These are phyloP conservation scores for Linum lewisii DNA, from an alignment of 345 rosid genomes.

Conservation along the genomic window DNA sequence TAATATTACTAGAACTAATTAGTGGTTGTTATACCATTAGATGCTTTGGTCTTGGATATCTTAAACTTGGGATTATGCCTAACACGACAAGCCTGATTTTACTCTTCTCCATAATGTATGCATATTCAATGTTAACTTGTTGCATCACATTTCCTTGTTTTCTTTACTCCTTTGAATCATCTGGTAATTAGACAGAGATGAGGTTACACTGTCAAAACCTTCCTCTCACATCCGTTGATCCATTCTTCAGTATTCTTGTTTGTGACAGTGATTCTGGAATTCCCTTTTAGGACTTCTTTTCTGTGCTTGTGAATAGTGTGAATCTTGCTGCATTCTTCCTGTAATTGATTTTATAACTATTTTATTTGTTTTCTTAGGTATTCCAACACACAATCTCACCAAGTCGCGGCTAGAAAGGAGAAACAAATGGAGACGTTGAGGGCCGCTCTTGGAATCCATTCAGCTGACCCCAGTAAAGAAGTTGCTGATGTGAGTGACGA, in stretches of 20 bases:
- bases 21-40: too few species aligned
- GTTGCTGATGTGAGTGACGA: conserved; percentile 30
- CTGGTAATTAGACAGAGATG: too few species aligned
- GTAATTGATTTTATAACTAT: not conserved
- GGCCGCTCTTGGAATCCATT: conserved; percentile 66
- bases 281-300: not conserved
- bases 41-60: too few species aligned
- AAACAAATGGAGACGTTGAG: conserved; percentile 81
- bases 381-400: conserved; percentile 78
- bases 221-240: not conserved
- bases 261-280: not conserved
- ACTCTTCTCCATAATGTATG: too few species aligned
- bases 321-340: not conserved
- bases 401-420: conserved; percentile 91
- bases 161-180: too few species aligned
- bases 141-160: too few species aligned
- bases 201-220: not conserved
- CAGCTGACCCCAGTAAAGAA: conserved; percentile 18
- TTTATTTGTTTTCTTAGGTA: conserved; percentile 29
- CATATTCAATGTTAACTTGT: too few species aligned
- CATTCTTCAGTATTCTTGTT: not conserved
- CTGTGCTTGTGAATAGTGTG: not conserved
- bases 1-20: too few species aligned
- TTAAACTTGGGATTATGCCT: too few species aligned
- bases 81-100: too few species aligned